Base-by-base conservation (phyloP, 306 rosid species). In the Sophora flavescens region DNA sequence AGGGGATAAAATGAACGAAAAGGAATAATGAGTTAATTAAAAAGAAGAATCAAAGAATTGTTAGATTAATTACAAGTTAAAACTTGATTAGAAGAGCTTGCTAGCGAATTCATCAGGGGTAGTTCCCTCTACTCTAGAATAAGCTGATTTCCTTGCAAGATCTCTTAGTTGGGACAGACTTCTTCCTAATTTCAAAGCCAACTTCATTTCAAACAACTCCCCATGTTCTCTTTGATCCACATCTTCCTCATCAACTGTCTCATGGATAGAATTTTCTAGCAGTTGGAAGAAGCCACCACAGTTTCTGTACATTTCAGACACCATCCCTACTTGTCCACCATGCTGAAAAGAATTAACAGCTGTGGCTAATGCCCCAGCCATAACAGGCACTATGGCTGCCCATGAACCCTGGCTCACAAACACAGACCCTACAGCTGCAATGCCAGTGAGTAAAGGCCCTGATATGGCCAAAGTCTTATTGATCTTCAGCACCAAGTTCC, bases 311-410 rank as follows among this genome's bases (percentile, higher is more conserved):
- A 93, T 87, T 76, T 93, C 96, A 1, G 86, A 60, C 70, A 93
- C 93, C 98, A 89, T 93, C 4, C 96, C 98, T 7, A 93, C 64
- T 72, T 93, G 98, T 0, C 80, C 90, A 7, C 96, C 96, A 30
- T 93, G 98, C 48, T 85, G 88, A 0, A 93, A 82, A 0, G 88
- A 51, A 70, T 87, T 93, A 4, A 86, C 82, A 13, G 78, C 85
- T 0, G 81, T 81, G 0, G 89, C 93, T 32, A 90, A 71, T 0
- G 96, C 85, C 10, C 97, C 97, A 0, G 89, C 90, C 64, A 81
- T 57, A 36, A 86, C 89, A 0, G 93, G 89, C 0, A 81, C 86
- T 0, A 78, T 42, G 2, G 85, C 74, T 0, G 30, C 62, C 81
- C 70, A 73, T 9, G 89, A 82, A 8, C 86, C 92, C 3, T 81